Conservation (phyloP, 2,329 filamentous ascomycete species). For the Aspergillus texensis region DNA sequence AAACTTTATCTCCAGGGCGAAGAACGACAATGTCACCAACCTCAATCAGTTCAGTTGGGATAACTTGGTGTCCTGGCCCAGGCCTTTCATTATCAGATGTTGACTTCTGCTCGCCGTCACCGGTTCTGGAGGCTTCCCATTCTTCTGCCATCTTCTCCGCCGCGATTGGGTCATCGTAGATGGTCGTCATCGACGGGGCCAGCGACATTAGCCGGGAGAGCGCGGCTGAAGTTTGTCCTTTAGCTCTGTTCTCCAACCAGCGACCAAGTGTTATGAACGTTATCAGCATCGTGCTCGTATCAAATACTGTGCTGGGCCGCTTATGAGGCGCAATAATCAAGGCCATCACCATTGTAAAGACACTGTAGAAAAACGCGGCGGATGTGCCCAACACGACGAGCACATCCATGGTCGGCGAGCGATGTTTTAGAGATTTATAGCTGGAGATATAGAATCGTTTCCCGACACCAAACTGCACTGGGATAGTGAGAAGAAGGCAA, state of each 20-base stretch:
- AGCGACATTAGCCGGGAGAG: constrained; percentile 93
- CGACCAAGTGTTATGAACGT: constrained; percentile 91
- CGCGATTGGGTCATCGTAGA: constrained; percentile 92
- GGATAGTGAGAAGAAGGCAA: constrained; percentile 81
- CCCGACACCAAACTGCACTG: constrained; percentile 94
- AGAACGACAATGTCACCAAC: constrained; percentile 92
- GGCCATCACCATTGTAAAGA: constrained; percentile 83
- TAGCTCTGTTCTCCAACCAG: constrained; percentile 90
- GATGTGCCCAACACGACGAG: constrained; percentile 92
- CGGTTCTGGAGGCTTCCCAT: constrained; percentile 57
- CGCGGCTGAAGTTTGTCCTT: constrained; percentile 93
- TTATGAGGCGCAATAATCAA: constrained; percentile 73
- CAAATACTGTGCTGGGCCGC: constrained; percentile 86
- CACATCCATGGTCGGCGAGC: constrained; percentile 96
- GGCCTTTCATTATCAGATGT: constrained; percentile 34
- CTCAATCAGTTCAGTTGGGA: constrained; percentile 92
- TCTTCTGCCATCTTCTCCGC: constrained; percentile 85
- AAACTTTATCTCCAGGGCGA: constrained; percentile 93
- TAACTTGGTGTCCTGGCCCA: constrained; percentile 73
- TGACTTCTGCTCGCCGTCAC: constrained; percentile 16
- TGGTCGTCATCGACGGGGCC: constrained; percentile 93
- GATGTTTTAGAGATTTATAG: constrained; percentile 89
- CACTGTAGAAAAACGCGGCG: constrained; percentile 93
- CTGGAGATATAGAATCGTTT: constrained; percentile 91
- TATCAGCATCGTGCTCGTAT: constrained; percentile 97